Percentiles rank a stretch among this genome's conserved stretches.
phyloP scores from a whole-genome alignment of 768 basidiomycete species.

The Exsudoporus frostii region DNA sequence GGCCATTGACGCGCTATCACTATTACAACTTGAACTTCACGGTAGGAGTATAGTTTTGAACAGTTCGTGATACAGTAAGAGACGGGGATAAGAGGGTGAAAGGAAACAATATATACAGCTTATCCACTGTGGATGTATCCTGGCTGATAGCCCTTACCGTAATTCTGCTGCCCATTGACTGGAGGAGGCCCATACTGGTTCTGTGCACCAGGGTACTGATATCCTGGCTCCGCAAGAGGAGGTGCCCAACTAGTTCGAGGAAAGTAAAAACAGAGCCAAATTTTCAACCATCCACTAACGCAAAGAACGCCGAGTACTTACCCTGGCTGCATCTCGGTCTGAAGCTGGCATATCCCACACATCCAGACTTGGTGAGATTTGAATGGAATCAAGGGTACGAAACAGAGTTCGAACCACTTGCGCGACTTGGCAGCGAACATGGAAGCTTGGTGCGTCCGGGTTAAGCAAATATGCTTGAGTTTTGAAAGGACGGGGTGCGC shows the following conservation, averaged over 20 bases:
- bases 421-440: slow-evolving; percentile 62
- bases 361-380: slow-evolving; percentile 61
- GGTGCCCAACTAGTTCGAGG: slow-evolving; percentile 34
- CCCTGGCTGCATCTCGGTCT: slow-evolving; percentile 49
- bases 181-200: slow-evolving; percentile 11
- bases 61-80: neutral
- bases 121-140: slow-evolving; percentile 22
- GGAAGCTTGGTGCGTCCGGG: slow-evolving; percentile 39
- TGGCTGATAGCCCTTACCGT: slow-evolving; percentile 28
- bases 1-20: neutral
- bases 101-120: neutral
- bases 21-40: neutral
- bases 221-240: slow-evolving; percentile 32
- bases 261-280: neutral
- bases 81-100: neutral
- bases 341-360: slow-evolving; percentile 71
- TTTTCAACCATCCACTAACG: neutral
- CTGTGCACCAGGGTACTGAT: slow-evolving; percentile 35
- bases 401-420: slow-evolving; percentile 76
- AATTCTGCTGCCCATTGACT: slow-evolving; percentile 4
- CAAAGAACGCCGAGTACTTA: slow-evolving; percentile 28
- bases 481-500: slow-evolving; percentile 7
- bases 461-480: neutral
- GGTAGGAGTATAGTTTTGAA: neutral
- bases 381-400: slow-evolving; percentile 67